These are phyloP conservation scores for Paraphoma sp. DNA, from an alignment of 2,329 filamentous ascomycete genomes.

Conservation along the genomic window DNA sequence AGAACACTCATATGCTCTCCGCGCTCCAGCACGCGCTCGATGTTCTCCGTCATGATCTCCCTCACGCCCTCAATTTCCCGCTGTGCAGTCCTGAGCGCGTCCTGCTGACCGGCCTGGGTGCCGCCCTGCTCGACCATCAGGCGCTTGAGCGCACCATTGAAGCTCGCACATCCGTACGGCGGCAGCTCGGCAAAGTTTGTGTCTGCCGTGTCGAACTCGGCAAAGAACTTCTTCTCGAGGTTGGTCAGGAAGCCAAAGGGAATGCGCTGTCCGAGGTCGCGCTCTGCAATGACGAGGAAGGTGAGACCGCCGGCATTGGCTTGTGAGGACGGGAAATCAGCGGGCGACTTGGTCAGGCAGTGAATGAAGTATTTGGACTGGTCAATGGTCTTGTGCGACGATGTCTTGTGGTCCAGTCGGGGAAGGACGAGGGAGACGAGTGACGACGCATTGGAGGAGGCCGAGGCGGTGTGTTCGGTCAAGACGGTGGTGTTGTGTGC, in stretches of 20 bases:
- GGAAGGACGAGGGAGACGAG: slow-evolving; percentile 94
- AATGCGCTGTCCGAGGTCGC: slow-evolving; percentile 81
- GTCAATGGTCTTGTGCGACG: slow-evolving; percentile 93
- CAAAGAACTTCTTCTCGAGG: slow-evolving; percentile 86
- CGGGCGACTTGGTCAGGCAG: slow-evolving; percentile 87
- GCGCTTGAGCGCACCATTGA: slow-evolving; percentile 78
- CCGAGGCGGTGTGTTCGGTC: slow-evolving; percentile 86
- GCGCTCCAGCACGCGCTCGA: slow-evolving; percentile 85
- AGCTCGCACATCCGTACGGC: slow-evolving; percentile 87
- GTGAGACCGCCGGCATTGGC: slow-evolving; percentile 80
- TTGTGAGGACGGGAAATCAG: slow-evolving; percentile 60
- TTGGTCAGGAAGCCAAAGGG: slow-evolving; percentile 93
- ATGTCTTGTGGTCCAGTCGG: slow-evolving; percentile 81
- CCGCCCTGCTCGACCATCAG: slow-evolving; percentile 87
- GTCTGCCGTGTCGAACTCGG: slow-evolving; percentile 67
- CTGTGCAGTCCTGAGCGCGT: slow-evolving; percentile 83
- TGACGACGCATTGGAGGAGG: slow-evolving; percentile 80
- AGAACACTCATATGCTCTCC: slow-evolving; percentile 90
- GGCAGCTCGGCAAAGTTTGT: slow-evolving; percentile 81
- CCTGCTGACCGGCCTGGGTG: slow-evolving; percentile 71
- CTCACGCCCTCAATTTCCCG: slow-evolving; percentile 90
- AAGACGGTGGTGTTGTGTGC: slow-evolving; percentile 93
- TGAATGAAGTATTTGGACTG: slow-evolving; percentile 93
- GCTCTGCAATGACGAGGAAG: slow-evolving; percentile 87
- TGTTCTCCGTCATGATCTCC: slow-evolving; percentile 95